Evolutionary conservation across 345 rosid genomes (phyloP), one percentile per base, ranked within the genome.

Genomic region (Eucalyptus leucophloia): DNA sequence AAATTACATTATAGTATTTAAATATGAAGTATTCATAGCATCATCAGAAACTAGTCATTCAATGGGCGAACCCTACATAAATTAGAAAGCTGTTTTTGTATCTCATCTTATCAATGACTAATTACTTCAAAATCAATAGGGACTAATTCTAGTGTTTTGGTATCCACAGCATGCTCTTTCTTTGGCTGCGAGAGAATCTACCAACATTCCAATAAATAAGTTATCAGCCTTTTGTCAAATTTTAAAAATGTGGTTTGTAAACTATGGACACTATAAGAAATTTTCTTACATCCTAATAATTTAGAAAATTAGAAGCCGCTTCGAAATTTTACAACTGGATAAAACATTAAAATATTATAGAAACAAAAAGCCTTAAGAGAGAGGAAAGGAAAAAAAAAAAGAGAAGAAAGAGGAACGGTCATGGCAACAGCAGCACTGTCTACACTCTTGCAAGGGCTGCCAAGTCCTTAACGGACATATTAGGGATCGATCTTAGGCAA

Each of bases 381-480:
- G 26, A 21, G 58, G 21, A 21, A 53, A 19, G 5, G 4, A 19
- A 51, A 51, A 1, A 11, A 0, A 11, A 0, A 11, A 0, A n/a
- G n/a, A n/a, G 67, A 28, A 11, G n/a, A 12, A 12, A 12, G 32
- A 28, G 32, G 67, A 26, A 26, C 2, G 30, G 32, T 6, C 32
- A 60, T 28, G 15, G 32, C 15, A 26, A 12, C 12, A 32, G 67
- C 14, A 16, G 32, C 32, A 60, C 1, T 26, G 0, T 3, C 67
- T 16, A 60, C n/a, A 11, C 32, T 26, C 32, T 60, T 28, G 32
- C 16, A 28, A 60, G 32, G 67, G 67, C n/a, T 28, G 16, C 8
- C 67, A 26, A 60, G 67, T 16, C 14, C 32, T 60, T 28, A 26
- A 26, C 1, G 3, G 32, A 60, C n/a, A 12, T 28, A 0, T 0